Evolutionary conservation across 768 basidiomycete genomes (phyloP).

Genomic region (Lentinus brumalis): DNA sequence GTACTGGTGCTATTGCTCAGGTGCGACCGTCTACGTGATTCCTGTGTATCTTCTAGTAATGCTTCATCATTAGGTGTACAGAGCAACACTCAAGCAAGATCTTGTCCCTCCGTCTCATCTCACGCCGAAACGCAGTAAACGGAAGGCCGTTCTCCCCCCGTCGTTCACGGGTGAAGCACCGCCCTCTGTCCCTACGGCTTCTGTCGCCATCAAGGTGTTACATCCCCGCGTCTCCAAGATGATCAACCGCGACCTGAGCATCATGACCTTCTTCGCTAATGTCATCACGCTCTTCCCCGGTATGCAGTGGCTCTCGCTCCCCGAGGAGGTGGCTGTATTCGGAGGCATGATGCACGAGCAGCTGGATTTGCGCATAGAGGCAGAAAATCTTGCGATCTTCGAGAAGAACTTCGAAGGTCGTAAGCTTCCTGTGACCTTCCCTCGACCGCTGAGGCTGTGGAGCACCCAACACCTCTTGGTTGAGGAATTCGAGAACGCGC

Average conservation of each 20-base stretch:
- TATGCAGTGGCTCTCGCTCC: constrained; percentile 95
- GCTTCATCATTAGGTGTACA: constrained; percentile 66
- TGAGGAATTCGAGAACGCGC: constrained; percentile 91
- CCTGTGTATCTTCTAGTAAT: not conserved
- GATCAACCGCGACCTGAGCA: constrained; percentile 87
- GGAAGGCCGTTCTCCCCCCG: constrained; percentile 54
- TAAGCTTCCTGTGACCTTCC: constrained; percentile 85
- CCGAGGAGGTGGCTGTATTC: constrained; percentile 94
- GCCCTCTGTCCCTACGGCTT: constrained; percentile 75
- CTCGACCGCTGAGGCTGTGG: constrained; percentile 80
- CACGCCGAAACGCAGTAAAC: constrained; percentile 64
- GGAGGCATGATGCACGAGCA: constrained; percentile 97
- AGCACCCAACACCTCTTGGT: constrained; percentile 83
- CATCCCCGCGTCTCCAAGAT: constrained; percentile 84
- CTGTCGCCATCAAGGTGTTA: constrained; percentile 94
- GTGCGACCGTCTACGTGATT: constrained; percentile 33
- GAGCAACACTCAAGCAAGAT: constrained; percentile 80
- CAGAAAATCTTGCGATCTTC: constrained; percentile 81
- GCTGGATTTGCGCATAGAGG: constrained; percentile 88
- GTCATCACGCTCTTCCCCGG: constrained; percentile 80
- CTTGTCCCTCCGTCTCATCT: constrained; percentile 86
- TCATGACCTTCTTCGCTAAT: constrained; percentile 92
- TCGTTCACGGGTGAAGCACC: constrained; percentile 52
- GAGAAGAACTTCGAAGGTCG: constrained; percentile 83
- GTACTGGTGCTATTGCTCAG: constrained; percentile 99